A percentile compares a stretch with the other conserved stretches of the same genome.
phyloP scores from a whole-genome alignment of 2,329 filamentous ascomycete genomes.

The Shiraia bambusicola region DNA sequence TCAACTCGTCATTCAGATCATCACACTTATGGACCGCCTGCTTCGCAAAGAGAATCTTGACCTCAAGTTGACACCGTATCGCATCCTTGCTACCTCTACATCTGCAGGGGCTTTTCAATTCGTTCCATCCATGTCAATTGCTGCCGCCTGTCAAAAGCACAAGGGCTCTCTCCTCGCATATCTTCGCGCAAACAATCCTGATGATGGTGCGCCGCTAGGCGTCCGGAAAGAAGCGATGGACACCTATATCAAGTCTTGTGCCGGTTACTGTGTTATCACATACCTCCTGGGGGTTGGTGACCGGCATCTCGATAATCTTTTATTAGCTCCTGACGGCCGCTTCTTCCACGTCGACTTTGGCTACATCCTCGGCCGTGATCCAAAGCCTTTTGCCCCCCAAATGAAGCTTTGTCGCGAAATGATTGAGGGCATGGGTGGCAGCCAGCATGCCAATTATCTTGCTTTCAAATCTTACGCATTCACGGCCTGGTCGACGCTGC shows the following conservation, averaged over 20 bases:
- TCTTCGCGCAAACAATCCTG: conserved; percentile 85
- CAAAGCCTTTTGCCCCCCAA: conserved; percentile 92
- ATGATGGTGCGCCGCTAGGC: conserved; percentile 76
- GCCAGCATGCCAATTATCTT: conserved; percentile 75
- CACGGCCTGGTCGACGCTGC: conserved; percentile 85
- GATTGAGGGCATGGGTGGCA: conserved; percentile 97
- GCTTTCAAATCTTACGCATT: conserved; percentile 96
- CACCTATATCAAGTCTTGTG: conserved; percentile 92
- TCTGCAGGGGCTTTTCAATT: conserved; percentile 92
- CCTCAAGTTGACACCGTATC: conserved; percentile 91
- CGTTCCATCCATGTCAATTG: conserved; percentile 80
- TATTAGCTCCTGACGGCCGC: conserved; percentile 84
- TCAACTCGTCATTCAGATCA: conserved; percentile 95
- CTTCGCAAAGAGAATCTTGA: conserved; percentile 95
- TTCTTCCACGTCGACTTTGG: conserved; percentile 99
- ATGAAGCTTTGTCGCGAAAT: conserved; percentile 98
- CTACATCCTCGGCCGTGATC: conserved; percentile 94
- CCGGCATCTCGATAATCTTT: conserved; percentile 90
- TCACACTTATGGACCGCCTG: conserved; percentile 95
- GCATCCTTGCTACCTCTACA: conserved; percentile 89
- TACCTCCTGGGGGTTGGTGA: conserved; percentile 97
- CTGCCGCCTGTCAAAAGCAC: conserved; percentile 80
- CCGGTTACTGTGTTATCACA: conserved; percentile 97
- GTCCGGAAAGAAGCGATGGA: conserved; percentile 92
- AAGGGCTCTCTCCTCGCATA: conserved; percentile 77